Evolutionary conservation across 495 filamentous ascomycete species (phyloP).

Genomic region (Rusavskia elegans): DNA sequence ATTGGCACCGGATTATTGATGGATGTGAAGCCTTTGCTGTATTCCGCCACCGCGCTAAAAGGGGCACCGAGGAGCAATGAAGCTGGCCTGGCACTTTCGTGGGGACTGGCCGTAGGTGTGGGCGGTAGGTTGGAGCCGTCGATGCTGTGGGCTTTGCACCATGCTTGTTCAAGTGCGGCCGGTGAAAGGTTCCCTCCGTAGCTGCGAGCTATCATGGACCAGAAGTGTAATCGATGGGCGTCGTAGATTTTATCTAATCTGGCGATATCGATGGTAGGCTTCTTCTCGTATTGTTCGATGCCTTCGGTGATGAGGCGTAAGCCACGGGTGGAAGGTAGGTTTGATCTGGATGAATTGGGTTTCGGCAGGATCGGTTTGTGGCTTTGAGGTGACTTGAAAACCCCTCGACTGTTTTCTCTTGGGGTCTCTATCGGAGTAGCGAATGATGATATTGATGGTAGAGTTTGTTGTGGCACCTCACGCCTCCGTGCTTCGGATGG

Average conservation of each 20-base stretch:
- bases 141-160: constrained; percentile 19
- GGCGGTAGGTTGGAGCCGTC: constrained; percentile 9
- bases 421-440: constrained; percentile 26
- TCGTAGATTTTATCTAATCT: constrained; percentile 55
- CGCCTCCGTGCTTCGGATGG: constrained; percentile 15
- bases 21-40: constrained; percentile 8
- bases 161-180: constrained; percentile 49
- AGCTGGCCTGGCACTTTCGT: background rate
- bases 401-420: constrained; percentile 21
- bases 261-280: constrained; percentile 39
- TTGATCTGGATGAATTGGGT: constrained; percentile 22
- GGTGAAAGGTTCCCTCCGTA: constrained; percentile 51
- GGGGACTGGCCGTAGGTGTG: constrained; percentile 11
- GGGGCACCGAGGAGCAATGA: constrained; percentile 1
- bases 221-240: constrained; percentile 52
- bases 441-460: constrained; percentile 7
- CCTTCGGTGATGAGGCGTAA: constrained; percentile 31
- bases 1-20: constrained; percentile 2
- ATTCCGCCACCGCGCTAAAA: constrained; percentile 7
- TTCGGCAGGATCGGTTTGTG: constrained; percentile 44
- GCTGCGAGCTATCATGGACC: constrained; percentile 51
- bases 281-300: constrained; percentile 23
- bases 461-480: constrained; percentile 12
- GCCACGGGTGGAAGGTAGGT: constrained; percentile 8
- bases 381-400: constrained; percentile 14